These are phyloP conservation scores for Kazachstania sp. DNA, from an alignment of 1,139 yeast genomes.

Conservation along the genomic window DNA sequence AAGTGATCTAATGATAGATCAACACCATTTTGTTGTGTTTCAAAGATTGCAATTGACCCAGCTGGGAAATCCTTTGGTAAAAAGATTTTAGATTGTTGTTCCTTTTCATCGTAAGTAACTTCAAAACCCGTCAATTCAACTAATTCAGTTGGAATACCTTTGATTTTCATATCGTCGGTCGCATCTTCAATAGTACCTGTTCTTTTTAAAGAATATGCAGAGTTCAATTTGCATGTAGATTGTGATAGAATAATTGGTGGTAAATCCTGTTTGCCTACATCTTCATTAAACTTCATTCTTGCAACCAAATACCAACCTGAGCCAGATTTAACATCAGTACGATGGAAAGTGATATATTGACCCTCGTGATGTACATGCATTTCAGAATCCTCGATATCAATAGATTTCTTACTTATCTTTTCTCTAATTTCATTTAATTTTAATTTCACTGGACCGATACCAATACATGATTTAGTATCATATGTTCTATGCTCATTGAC, in stretches of 20 bases:
- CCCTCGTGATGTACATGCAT: constrained; percentile 93
- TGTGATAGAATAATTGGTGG: constrained; percentile 60
- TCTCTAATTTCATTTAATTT: constrained; percentile 51
- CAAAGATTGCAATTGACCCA: constrained; percentile 81
- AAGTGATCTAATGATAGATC: constrained; percentile 55
- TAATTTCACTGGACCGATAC: constrained; percentile 66
- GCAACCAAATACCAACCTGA: constrained; percentile 86
- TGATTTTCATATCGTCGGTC: constrained; percentile 28
- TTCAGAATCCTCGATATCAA: constrained; percentile 66
- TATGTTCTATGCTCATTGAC: constrained; percentile 72
- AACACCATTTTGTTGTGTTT: constrained; percentile 52
- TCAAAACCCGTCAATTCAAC: constrained; percentile 45
- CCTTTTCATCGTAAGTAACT: constrained; percentile 36
- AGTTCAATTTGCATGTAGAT: constrained; percentile 50
- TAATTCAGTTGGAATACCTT: constrained; percentile 60
- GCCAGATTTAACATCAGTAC: constrained; percentile 77
- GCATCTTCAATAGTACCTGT: constrained; percentile 44
- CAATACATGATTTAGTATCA: constrained; percentile 44
- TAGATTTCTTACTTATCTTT: constrained; percentile 59
- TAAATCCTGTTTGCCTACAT: constrained; percentile 43
- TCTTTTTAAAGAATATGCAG: constrained; percentile 50
- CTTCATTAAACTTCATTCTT: constrained; percentile 58
- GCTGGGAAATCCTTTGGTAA: constrained; percentile 64
- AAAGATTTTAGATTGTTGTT: constrained; percentile 42
- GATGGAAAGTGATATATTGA: constrained; percentile 82